These are phyloP conservation scores for Metschnikowia aberdeeniae DNA, from an alignment of 805 yeast genomes.

Conservation along the genomic window DNA sequence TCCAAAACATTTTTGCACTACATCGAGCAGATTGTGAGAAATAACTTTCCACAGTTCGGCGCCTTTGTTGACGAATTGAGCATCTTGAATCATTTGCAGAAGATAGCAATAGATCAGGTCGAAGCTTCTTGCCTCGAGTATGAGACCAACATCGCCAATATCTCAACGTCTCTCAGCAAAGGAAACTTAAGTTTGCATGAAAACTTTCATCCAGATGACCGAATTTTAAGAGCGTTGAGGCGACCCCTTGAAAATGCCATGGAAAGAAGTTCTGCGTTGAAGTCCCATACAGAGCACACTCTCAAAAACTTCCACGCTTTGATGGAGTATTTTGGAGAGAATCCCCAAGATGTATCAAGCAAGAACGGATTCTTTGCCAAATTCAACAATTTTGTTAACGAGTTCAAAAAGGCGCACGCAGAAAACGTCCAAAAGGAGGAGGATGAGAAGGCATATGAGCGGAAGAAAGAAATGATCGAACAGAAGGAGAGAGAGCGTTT, in stretches of 20 bases:
- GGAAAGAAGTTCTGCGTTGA: constrained; percentile 54
- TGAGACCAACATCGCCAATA: constrained; percentile 58
- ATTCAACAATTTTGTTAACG: constrained; percentile 73
- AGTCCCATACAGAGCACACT: constrained; percentile 1
- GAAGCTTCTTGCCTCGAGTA: constrained; percentile 67
- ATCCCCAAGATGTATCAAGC: constrained; percentile 62
- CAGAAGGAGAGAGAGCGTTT: constrained; percentile 17
- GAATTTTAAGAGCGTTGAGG: constrained; percentile 54
- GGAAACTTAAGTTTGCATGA: constrained; percentile 84
- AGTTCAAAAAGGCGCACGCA: constrained; percentile 72
- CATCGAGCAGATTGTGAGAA: constrained; percentile 84
- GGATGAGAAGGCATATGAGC: constrained; percentile 51
- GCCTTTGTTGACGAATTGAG: constrained; percentile 70
- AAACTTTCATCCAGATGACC: constrained; percentile 80
- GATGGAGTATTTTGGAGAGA: constrained; percentile 91
- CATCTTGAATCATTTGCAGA: constrained; percentile 57
- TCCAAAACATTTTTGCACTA: constrained; percentile 88
- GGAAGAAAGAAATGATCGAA: constrained; percentile 32
- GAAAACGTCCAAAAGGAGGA: constrained; percentile 82
- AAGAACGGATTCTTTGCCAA: constrained; percentile 70
- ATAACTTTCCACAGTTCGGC: constrained; percentile 74
- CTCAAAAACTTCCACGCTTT: constrained; percentile 47
- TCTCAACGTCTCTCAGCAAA: constrained; percentile 65
- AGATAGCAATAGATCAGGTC: constrained; percentile 78
- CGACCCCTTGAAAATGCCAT: constrained; percentile 74